These are phyloP conservation scores for Ogataea wickerhamii DNA, from an alignment of 805 yeast species.

Conservation along the genomic window DNA sequence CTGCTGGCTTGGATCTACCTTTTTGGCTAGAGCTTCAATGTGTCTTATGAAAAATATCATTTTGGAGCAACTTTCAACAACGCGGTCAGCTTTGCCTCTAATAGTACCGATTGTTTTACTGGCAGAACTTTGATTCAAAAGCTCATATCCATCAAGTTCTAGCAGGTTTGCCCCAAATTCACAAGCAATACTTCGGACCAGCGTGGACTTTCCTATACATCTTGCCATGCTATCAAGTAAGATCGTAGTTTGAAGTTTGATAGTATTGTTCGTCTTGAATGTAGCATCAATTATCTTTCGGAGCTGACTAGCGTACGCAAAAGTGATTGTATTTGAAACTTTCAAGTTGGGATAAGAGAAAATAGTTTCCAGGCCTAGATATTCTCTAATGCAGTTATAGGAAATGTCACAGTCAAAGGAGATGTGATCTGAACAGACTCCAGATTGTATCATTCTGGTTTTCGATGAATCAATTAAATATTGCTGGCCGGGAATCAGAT, in stretches of 20 bases:
- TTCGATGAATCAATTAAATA: conserved; percentile 62
- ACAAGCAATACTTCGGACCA: conserved; percentile 51
- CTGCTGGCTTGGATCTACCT: conserved; percentile 53
- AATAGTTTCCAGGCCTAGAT: conserved; percentile 10
- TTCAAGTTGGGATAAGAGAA: conserved; percentile 15
- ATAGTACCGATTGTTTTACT: conserved; percentile 75
- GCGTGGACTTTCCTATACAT: conserved; percentile 74
- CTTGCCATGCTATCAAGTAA: conserved; percentile 65
- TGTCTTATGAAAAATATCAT: conserved; percentile 63
- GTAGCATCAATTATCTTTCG: conserved; percentile 54
- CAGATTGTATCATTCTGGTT: conserved; percentile 70
- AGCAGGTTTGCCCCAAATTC: conserved; percentile 64
- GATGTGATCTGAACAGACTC: conserved; percentile 45
- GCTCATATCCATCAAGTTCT: conserved; percentile 66
- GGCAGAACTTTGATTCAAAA: conserved; percentile 67
- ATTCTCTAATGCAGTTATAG: conserved; percentile 12
- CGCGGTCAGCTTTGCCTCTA: conserved; percentile 70
- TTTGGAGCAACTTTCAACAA: conserved; percentile 42
- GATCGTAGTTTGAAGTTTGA: conserved; percentile 55
- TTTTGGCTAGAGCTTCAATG: conserved; percentile 69
- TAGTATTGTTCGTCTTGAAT: conserved; percentile 28
- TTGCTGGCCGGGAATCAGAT: conserved; percentile 31
- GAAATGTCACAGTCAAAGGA: conserved; percentile 18
- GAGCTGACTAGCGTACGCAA: conserved; percentile 49
- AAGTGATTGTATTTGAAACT: conserved; percentile 23